A percentile compares a stretch with the other conserved stretches of the same genome.
phyloP scores from a whole-genome alignment of 2,329 filamentous ascomycete genomes.

The Lasiodiplodia citricola region DNA sequence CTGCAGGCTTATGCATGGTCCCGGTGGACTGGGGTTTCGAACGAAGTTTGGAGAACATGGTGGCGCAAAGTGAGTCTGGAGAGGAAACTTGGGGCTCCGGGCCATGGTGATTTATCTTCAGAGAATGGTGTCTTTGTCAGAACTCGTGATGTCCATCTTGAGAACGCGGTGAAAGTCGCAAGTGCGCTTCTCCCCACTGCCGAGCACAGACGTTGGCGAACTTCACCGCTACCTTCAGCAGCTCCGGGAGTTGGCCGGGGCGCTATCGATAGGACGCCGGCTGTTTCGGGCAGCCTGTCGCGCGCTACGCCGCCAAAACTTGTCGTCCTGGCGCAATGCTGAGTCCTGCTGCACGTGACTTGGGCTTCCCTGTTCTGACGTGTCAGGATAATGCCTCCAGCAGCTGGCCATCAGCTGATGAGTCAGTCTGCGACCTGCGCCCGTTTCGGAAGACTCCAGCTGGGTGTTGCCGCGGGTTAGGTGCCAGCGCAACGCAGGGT shows the following conservation, averaged over 20 bases:
- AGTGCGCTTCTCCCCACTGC: background rate
- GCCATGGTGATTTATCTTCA: constrained; percentile 12
- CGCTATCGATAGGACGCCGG: constrained; percentile 5
- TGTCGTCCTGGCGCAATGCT: background rate
- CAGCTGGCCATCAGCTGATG: background rate
- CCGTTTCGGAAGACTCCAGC: background rate
- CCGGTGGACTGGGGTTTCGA: constrained; percentile 1
- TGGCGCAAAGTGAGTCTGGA: background rate
- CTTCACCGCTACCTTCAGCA: constrained; percentile 13
- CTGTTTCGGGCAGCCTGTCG: constrained; percentile 20
- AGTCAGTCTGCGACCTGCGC: constrained; percentile 1
- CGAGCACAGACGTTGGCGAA: constrained; percentile 19
- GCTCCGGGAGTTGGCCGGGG: background rate
- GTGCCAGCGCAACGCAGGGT: constrained; percentile 17
- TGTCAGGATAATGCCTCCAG: background rate
- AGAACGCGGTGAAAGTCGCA: constrained; percentile 15
- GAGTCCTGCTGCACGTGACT: background rate
- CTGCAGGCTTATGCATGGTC: constrained; percentile 23
- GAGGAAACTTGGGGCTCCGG: background rate
- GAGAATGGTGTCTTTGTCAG: background rate
- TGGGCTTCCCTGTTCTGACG: background rate
- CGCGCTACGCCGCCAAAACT: constrained; percentile 1
- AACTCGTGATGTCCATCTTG: background rate
- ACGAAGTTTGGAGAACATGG: constrained; percentile 17
- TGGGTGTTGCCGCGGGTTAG: background rate